Base-by-base conservation (phyloP, 2,329 filamentous ascomycete genomes). In the Aspergillus pseudoviridinutans region DNA sequence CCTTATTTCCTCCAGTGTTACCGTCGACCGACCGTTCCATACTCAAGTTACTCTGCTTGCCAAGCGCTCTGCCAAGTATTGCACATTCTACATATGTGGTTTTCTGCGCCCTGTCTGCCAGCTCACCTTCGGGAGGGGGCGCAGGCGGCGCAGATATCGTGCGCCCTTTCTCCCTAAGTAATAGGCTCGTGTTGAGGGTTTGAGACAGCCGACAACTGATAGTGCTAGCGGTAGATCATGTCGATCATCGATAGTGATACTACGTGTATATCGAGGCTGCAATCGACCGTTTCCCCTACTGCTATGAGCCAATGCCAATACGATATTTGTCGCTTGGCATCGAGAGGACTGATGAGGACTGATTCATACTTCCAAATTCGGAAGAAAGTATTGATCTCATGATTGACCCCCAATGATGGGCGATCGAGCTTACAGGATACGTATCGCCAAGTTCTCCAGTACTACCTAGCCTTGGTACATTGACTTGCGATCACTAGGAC, bases 241-340 rank as follows among this genome's bases (percentile, higher is more conserved):
- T 63, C 58, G 62, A 64, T 64, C 62, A 60, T 61, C 54, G 46
- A 54, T 53, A 41, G 44, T 61, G 50, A 54, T 53, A 35, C 49
- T 59, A 56, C 3, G 9, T 57, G 57, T 60, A 46, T 50, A 44
- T n/a, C 32, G 32, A 38, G 32, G 32, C 5, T 38, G 32, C 25
- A 17, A 38, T 38, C 32, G 14, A 7, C 1, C 32, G 17, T 17
- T 35, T 38, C 14, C 32, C 5, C 32, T 7, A 17, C 14, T 38
- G 32, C 32, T 38, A 38, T 17, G 14, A 17, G 32, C 14, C 12
- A 35, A 17, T 3, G 32, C 32, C 32, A 35, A 35, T 17, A 14
- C 32, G 2, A 17, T 38, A 38, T 17, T 38, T 38, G 32, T 38
- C 32, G 32, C 32, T 38, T 38, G 32, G 32, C 14, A 17, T 38